Evolutionary conservation across 1,284 basidiomycete genomes (phyloP).

Genomic region (Pseudozyma thailandica): DNA sequence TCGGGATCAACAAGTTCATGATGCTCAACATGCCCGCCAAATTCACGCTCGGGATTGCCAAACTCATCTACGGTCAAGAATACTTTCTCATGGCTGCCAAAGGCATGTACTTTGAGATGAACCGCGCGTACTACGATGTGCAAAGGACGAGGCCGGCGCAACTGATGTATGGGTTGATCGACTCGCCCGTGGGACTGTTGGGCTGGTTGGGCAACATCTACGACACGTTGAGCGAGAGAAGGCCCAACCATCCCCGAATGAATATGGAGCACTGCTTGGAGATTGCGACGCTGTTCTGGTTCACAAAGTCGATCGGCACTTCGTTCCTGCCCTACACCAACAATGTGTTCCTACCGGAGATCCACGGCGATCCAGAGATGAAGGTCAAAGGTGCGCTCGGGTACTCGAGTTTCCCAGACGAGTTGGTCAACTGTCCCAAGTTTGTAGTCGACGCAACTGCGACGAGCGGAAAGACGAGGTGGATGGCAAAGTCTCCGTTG

Average conservation of each 20-base stretch:
- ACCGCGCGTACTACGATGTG: conserved; percentile 53
- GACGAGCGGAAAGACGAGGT: conserved; percentile 35
- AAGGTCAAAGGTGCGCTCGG: conserved; percentile 45
- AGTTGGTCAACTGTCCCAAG: conserved; percentile 50
- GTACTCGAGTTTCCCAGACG: conserved; percentile 54
- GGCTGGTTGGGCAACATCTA: conserved; percentile 56
- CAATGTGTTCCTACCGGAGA: conserved; percentile 48
- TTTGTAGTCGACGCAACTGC: conserved; percentile 43
- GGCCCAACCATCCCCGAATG: conserved; percentile 30
- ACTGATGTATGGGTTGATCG: conserved; percentile 47
- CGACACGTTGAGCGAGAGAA: conserved; percentile 23
- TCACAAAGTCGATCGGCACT: conserved; percentile 51
- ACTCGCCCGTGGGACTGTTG: conserved; percentile 54
- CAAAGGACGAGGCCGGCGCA: conserved; percentile 47
- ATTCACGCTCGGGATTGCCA: conserved; percentile 37
- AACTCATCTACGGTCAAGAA: conserved; percentile 43
- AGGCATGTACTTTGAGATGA: conserved; percentile 36
- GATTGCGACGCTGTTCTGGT: conserved; percentile 46
- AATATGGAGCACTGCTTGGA: conserved; percentile 45
- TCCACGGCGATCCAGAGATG: conserved; percentile 35
- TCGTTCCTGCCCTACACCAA: conserved; percentile 56
- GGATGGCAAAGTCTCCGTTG: conserved; percentile 38
- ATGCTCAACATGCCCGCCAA: conserved; percentile 27
- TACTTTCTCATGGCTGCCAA: conserved; percentile 36
- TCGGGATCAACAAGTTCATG: conserved; percentile 44